Conservation (phyloP, 768 basidiomycete species). For the Boletus pseudopeckii region DNA sequence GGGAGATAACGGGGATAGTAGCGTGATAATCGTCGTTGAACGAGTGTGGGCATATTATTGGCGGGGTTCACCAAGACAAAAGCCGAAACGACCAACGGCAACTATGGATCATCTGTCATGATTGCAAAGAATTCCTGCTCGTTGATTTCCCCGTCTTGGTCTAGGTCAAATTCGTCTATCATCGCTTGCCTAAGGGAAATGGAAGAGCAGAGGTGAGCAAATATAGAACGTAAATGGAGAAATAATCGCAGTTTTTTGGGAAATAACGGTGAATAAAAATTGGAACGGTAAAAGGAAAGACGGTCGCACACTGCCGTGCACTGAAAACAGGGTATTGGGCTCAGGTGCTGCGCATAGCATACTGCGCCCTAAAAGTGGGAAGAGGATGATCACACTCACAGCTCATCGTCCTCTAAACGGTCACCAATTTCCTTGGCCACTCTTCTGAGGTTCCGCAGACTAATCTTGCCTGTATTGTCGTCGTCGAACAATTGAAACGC, state of each 20-base stretch:
- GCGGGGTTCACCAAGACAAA: not conserved
- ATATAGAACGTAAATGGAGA: slow-evolving; percentile 19
- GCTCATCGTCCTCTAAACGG: slow-evolving; percentile 89
- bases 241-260: slow-evolving; percentile 14
- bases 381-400: slow-evolving; percentile 55
- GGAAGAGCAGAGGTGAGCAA: slow-evolving; percentile 32
- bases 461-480: slow-evolving; percentile 93
- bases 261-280: slow-evolving; percentile 27
- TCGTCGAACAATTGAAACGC: slow-evolving; percentile 98
- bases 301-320: slow-evolving; percentile 20
- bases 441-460: slow-evolving; percentile 81
- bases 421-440: slow-evolving; percentile 98
- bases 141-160: slow-evolving; percentile 96
- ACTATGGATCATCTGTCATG: slow-evolving; percentile 87
- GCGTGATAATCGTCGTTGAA: slow-evolving; percentile 10
- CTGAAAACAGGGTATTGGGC: slow-evolving; percentile 31
- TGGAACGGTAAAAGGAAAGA: slow-evolving; percentile 13
- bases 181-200: slow-evolving; percentile 81
- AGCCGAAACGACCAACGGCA: not conserved
- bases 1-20: not conserved
- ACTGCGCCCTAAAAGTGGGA: slow-evolving; percentile 14
- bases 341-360: slow-evolving; percentile 23
- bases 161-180: slow-evolving; percentile 99
- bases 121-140: slow-evolving; percentile 96
- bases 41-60: slow-evolving; percentile 4